These are phyloP conservation scores for Aspergillus clavatus DNA, from an alignment of 2,329 filamentous ascomycete genomes.

Conservation along the genomic window DNA sequence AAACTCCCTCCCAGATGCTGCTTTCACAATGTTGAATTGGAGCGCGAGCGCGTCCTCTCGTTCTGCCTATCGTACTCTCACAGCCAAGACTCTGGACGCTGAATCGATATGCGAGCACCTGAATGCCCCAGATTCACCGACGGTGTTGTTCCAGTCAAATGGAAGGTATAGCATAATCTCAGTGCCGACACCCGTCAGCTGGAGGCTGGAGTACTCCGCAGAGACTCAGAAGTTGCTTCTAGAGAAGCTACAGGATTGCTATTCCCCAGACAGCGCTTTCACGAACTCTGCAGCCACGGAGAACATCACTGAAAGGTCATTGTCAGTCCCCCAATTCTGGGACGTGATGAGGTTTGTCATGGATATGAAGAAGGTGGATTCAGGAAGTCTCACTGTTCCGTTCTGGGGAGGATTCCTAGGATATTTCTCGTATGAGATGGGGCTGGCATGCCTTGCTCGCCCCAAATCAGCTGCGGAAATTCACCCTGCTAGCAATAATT, in stretches of 20 bases:
- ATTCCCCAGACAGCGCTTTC: neutral
- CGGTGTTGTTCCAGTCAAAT: conserved; percentile 44
- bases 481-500: neutral
- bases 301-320: conserved; percentile 9
- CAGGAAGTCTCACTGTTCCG: conserved; percentile 39
- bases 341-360: conserved; percentile 36
- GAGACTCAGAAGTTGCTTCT: conserved; percentile 20
- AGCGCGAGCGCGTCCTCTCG: conserved; percentile 25
- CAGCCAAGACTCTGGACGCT: conserved; percentile 20
- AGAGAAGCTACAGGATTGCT: conserved; percentile 15
- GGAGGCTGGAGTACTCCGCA: conserved; percentile 35
- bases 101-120: conserved; percentile 33
- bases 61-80: conserved; percentile 24
- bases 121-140: conserved; percentile 27
- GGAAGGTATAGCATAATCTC: conserved; percentile 35
- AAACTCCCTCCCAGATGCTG: conserved; percentile 39
- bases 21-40: conserved; percentile 39
- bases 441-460: conserved; percentile 54
- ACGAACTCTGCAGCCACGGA: neutral
- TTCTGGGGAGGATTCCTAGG: conserved; percentile 85
- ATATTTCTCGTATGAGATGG: conserved; percentile 79
- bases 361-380: conserved; percentile 35
- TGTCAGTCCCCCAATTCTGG: conserved; percentile 29
- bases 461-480: conserved; percentile 19
- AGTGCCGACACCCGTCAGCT: conserved; percentile 30